Evolutionary conservation across 371 early-diverging fungal species (phyloP).

Genomic region (Mortierella sp.): DNA sequence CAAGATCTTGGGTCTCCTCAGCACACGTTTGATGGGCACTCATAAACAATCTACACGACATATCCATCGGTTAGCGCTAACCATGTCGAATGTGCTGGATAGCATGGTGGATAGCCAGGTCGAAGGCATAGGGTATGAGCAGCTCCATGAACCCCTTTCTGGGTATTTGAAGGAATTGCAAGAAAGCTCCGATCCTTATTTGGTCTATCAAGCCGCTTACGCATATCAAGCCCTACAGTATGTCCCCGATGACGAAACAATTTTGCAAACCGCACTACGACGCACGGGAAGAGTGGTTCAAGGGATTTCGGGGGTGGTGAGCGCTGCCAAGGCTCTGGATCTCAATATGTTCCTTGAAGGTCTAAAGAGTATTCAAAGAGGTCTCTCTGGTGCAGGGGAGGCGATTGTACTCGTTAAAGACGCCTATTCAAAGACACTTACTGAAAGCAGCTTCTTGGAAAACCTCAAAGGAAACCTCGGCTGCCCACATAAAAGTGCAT

Average conservation of each 20-base stretch:
- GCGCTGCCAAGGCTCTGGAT: slow-evolving; percentile 12
- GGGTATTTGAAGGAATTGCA: not conserved
- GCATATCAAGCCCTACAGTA: slow-evolving; percentile 13
- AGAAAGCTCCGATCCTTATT: slow-evolving; percentile 11
- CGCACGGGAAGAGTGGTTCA: too few species aligned
- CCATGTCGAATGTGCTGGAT: too few species aligned
- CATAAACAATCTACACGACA: slow-evolving; percentile 6
- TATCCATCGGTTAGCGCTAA: not conserved
- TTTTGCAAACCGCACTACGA: too few species aligned
- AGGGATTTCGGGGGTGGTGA: not conserved
- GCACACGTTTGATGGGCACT: slow-evolving; percentile 8
- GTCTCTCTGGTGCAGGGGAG: not conserved
- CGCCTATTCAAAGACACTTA: not conserved
- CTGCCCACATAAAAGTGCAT: not conserved
- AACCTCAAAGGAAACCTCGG: slow-evolving; percentile 1
- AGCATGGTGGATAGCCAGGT: too few species aligned
- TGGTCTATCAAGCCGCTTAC: slow-evolving; percentile 17
- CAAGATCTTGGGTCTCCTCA: slow-evolving; percentile 10
- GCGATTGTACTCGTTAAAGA: not conserved
- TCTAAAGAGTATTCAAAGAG: not conserved
- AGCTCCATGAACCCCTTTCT: not conserved
- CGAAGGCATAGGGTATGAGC: too few species aligned
- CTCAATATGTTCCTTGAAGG: slow-evolving; percentile 5
- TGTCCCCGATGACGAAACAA: not conserved
- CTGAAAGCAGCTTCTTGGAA: slow-evolving; percentile 2